These are phyloP conservation scores for Anthostomella pinea DNA, from an alignment of 2,329 filamentous ascomycete genomes.

Conservation along the genomic window DNA sequence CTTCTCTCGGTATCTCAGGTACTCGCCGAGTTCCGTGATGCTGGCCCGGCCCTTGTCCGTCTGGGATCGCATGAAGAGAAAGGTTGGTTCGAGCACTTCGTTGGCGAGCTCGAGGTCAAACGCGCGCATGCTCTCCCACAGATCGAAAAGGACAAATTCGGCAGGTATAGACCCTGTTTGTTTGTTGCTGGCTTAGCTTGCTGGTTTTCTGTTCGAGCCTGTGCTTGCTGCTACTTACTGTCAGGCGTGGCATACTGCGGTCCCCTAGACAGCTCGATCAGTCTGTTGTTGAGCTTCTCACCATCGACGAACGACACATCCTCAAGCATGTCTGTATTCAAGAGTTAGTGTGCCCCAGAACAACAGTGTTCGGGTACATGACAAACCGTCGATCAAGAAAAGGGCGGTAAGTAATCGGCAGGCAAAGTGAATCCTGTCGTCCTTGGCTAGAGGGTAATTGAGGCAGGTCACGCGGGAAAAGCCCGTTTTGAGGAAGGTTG, in stretches of 20 bases:
- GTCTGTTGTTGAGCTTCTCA: slow-evolving; percentile 32
- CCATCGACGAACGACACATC: slow-evolving; percentile 39
- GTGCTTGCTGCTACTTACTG: no score
- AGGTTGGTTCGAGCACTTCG: slow-evolving; percentile 35
- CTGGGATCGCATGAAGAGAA: slow-evolving; percentile 40
- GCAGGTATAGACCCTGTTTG: slow-evolving; percentile 27
- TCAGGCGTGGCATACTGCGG: slow-evolving; percentile 31
- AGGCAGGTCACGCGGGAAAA: slow-evolving; percentile 37
- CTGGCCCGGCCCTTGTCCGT: slow-evolving; percentile 28
- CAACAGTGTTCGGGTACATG: no score
- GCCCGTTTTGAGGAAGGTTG: slow-evolving; percentile 33
- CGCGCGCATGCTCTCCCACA: slow-evolving; percentile 39
- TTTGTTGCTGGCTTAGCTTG: no score
- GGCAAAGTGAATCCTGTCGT: slow-evolving; percentile 38
- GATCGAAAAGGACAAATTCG: slow-evolving; percentile 38
- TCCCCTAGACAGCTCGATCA: slow-evolving; percentile 36
- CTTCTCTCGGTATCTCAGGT: slow-evolving; percentile 36
- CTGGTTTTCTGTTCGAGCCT: no score
- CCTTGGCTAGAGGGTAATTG: slow-evolving; percentile 35
- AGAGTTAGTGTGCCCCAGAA: no score
- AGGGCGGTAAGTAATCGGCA: slow-evolving; percentile 38
- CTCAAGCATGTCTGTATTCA: slow-evolving; percentile 38
- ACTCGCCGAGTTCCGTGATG: slow-evolving; percentile 28
- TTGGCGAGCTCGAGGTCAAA: slow-evolving; percentile 35
- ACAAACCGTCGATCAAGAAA: slow-evolving; percentile 44